Conservation (phyloP, 2,329 filamentous ascomycete species). For the Trichoderma citrinoviride region DNA sequence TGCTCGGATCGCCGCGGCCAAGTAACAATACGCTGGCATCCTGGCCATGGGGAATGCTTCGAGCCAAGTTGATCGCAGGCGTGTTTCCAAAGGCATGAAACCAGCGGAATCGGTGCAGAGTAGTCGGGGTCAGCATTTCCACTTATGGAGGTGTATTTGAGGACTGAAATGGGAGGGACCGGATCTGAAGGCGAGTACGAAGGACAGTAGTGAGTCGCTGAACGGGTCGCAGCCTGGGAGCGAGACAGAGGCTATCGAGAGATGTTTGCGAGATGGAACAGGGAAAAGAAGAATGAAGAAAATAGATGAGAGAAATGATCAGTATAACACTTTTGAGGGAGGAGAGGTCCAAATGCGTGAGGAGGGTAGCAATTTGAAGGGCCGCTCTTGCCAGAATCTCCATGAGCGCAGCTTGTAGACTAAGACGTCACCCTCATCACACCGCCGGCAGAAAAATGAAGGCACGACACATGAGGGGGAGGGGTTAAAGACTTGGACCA, state of each 20-base stretch:
- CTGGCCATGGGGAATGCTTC: constrained; percentile 47
- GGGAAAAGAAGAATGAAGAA: neutral
- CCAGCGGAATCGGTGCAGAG: constrained; percentile 33
- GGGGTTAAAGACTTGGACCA: neutral
- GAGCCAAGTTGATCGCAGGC: constrained; percentile 49
- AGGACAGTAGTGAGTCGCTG: too few species aligned
- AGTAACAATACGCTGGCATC: constrained; percentile 52
- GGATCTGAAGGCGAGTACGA: neutral
- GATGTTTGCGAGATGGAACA: too few species aligned
- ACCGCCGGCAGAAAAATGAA: constrained; percentile 1
- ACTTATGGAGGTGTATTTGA: neutral
- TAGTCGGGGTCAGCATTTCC: constrained; percentile 40
- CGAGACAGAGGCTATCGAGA: neutral
- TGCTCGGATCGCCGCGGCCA: constrained; percentile 56
- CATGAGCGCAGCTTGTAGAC: neutral
- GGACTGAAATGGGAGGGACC: neutral
- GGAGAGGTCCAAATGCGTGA: neutral
- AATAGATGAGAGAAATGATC: neutral
- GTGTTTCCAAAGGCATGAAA: constrained; percentile 55
- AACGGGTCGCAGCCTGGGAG: neutral
- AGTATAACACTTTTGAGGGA: neutral
- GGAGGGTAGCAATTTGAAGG: neutral
- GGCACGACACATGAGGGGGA: neutral
- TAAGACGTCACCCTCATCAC: constrained; percentile 1
- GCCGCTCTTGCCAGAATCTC: neutral